Percentiles rank a stretch among this genome's conserved stretches.
These are phyloP conservation scores for Casaregolazyma lundiana DNA, from an alignment of 1,139 yeast species.

Conservation along the genomic window DNA sequence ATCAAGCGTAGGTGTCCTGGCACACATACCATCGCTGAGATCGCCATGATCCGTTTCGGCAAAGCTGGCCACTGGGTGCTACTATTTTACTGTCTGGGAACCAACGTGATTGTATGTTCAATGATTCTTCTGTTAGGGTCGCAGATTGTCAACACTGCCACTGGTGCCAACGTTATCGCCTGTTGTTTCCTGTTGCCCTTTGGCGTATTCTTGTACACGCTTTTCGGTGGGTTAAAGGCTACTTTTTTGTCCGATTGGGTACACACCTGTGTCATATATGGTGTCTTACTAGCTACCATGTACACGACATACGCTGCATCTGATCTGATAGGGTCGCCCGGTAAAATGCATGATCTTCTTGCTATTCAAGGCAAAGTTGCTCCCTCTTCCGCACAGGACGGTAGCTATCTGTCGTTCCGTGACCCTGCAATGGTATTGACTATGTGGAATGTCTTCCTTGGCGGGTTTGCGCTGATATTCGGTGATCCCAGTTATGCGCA, in stretches of 20 bases:
- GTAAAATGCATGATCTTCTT: slow-evolving; percentile 66
- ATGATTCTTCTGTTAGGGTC: slow-evolving; percentile 74
- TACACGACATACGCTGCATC: slow-evolving; percentile 46
- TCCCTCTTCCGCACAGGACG: slow-evolving; percentile 67
- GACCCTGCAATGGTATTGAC: slow-evolving; percentile 55
- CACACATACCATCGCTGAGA: slow-evolving; percentile 69
- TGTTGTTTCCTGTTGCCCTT: slow-evolving; percentile 73
- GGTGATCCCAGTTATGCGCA: slow-evolving; percentile 21
- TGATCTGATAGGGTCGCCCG: slow-evolving; percentile 65
- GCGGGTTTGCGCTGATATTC: slow-evolving; percentile 27
- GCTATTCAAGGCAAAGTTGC: slow-evolving; percentile 49
- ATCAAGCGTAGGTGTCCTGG: slow-evolving; percentile 35
- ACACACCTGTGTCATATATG: slow-evolving; percentile 50
- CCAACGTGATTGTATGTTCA: slow-evolving; percentile 77
- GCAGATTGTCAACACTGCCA: slow-evolving; percentile 65
- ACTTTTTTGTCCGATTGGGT: slow-evolving; percentile 80
- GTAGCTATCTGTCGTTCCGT: slow-evolving; percentile 61
- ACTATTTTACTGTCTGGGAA: slow-evolving; percentile 71
- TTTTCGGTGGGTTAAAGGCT: slow-evolving; percentile 83
- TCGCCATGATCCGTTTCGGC: slow-evolving; percentile 65
- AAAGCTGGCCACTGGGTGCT: slow-evolving; percentile 57
- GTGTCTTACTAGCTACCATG: slow-evolving; percentile 35
- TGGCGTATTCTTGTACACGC: slow-evolving; percentile 73
- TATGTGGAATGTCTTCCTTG: slow-evolving; percentile 25
- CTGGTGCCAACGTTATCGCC: slow-evolving; percentile 79